These are phyloP conservation scores for Quaeritorhiza haematococci DNA, from an alignment of 371 early-diverging fungal genomes.

Conservation along the genomic window DNA sequence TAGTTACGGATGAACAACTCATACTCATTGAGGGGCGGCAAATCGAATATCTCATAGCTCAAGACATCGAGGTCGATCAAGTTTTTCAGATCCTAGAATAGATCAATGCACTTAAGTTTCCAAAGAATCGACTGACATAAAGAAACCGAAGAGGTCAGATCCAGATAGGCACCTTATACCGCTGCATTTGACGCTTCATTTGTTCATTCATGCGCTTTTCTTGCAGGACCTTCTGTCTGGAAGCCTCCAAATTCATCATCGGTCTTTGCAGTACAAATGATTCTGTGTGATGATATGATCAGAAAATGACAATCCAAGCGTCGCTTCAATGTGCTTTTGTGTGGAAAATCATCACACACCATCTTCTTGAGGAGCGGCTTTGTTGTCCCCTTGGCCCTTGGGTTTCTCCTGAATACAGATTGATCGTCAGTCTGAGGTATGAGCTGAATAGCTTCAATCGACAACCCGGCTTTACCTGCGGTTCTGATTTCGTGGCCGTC, in stretches of 20 bases:
- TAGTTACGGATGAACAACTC: slow-evolving; percentile 46
- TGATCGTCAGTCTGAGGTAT: background rate
- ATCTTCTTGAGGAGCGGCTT: background rate
- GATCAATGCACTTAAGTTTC: background rate
- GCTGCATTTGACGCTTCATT: background rate
- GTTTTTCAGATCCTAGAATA: slow-evolving; percentile 29
- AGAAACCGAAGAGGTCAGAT: slow-evolving; percentile 4
- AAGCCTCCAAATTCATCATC: slow-evolving; percentile 1
- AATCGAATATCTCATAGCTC: slow-evolving; percentile 36
- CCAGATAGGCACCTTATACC: background rate
- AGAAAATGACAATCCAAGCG: background rate
- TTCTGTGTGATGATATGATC: background rate
- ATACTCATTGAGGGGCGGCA: slow-evolving; percentile 41
- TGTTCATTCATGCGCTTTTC: slow-evolving; percentile 5
- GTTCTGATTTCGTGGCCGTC: slow-evolving; percentile 1
- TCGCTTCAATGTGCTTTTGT: too few relatives aligned
- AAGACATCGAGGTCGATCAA: slow-evolving; percentile 38
- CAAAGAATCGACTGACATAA: background rate
- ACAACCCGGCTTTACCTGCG: background rate
- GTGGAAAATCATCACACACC: too few relatives aligned
- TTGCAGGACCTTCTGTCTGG: background rate
- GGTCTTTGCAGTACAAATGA: background rate
- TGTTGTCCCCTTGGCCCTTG: slow-evolving; percentile 3
- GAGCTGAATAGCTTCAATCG: background rate
- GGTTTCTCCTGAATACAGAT: too few relatives aligned